These are phyloP conservation scores for Saksenaea vasiformis DNA, from an alignment of 371 early-diverging fungal genomes.

Conservation along the genomic window DNA sequence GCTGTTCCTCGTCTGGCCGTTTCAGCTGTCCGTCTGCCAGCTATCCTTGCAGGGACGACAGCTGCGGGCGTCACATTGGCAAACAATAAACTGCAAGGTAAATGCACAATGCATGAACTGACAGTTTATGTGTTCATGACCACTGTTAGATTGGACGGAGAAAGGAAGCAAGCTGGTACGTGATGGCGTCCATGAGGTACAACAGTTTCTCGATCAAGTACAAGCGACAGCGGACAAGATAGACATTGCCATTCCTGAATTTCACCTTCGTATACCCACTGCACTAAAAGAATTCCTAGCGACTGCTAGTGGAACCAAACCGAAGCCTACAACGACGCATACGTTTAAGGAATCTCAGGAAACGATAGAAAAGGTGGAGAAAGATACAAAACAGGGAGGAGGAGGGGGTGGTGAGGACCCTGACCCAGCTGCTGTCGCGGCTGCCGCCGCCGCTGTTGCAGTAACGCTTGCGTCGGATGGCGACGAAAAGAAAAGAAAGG, in stretches of 20 bases:
- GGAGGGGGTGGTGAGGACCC: conserved; percentile 9
- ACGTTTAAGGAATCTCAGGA: conserved; percentile 11
- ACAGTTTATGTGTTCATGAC: neutral
- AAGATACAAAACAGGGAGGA: conserved; percentile 4
- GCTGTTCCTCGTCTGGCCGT: conserved; percentile 33
- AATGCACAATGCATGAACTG: neutral
- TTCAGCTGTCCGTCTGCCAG: conserved; percentile 34
- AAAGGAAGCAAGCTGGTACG: conserved; percentile 27
- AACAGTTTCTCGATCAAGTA: conserved; percentile 22
- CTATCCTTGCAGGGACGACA: conserved; percentile 42
- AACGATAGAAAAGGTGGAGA: conserved; percentile 7
- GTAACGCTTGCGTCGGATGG: conserved; percentile 11
- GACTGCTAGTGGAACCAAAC: conserved; percentile 14
- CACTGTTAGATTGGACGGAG: conserved; percentile 35
- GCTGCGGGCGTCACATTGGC: conserved; percentile 44
- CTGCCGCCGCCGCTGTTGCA: conserved; percentile 32
- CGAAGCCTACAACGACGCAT: conserved; percentile 19
- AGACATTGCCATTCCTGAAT: conserved; percentile 44
- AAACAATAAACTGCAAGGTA: conserved; percentile 48
- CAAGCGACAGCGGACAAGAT: conserved; percentile 30
- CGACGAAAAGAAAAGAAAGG: conserved; percentile 23
- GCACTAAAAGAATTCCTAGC: conserved; percentile 31
- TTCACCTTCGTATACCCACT: conserved; percentile 39
- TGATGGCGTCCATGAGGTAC: conserved; percentile 23
- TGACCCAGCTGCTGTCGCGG: conserved; percentile 16